Base-by-base conservation (phyloP, 306 rosid genomes). In the Pachyrhizus erosus region DNA sequence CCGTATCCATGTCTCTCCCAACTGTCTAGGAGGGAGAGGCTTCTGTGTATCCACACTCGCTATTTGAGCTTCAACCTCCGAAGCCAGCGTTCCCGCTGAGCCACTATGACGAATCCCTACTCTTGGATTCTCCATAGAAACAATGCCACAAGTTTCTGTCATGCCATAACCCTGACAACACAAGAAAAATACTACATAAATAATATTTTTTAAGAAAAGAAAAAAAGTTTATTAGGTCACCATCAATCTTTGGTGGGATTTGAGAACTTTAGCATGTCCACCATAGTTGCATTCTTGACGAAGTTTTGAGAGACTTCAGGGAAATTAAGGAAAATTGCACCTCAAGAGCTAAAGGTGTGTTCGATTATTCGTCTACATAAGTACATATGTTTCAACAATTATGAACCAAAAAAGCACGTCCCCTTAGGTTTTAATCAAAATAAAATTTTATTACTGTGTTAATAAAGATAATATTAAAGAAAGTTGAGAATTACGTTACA, bases 91-190 rank as follows among this genome's bases (percentile, higher is more conserved):
- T 66, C 98, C 98, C 3, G 97, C 67, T 40, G 98, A 88, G 52
- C 97, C 98, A 9, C 76, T 71, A 69, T 90, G 81, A 43, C 92
- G 93, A 76, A 52, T 57, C 42, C 94, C 97, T 15, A 23, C 70
- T 62, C 66, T 77, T 68, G 84, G 23, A 77, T 70, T 89, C 82
- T 94, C 98, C 73, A 86, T 0, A 0, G 95, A 73, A 68, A 88
- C 71, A 69, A 92, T 39, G 23, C 89, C 97, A 78, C 95, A 89
- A 51, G 95, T 92, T 85, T 94, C 98, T 10, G 98, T 94, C 98
- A 94, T 92, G 48, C 98, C 98, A 80, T 90, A 92, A 26, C 98
- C 98, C 88, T 85, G 75, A 58, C 26, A 80, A 3, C 75, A 68
- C 79, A 58, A 55, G 0, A 37, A 27, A 8, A 27, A 58, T 52